phyloP scores from a whole-genome alignment of 2,329 filamentous ascomycete genomes.

The Diaporthe nobilis region DNA sequence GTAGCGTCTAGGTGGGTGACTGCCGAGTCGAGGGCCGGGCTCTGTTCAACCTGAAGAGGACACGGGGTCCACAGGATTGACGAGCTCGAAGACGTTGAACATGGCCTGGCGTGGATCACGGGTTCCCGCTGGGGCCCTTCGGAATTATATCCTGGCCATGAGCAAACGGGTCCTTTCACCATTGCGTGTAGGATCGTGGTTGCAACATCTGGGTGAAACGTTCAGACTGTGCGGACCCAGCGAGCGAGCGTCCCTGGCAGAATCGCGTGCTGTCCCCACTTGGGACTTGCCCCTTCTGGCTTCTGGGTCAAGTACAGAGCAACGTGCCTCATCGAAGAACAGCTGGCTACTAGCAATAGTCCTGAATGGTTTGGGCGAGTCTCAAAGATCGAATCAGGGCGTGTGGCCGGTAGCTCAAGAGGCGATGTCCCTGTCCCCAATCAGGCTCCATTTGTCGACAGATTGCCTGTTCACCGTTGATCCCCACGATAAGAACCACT shows the following conservation, averaged over 20 bases:
- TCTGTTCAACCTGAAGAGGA: slow-evolving; percentile 14
- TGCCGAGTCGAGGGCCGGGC: slow-evolving; percentile 5
- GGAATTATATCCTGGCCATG: background rate
- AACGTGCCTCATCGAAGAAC: background rate
- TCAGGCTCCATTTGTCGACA: background rate
- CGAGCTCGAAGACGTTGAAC: background rate
- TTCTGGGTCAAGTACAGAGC: background rate
- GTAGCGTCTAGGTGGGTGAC: background rate
- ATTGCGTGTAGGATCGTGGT: no score
- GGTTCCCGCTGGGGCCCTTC: background rate
- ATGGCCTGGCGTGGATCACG: background rate
- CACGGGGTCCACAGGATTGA: background rate
- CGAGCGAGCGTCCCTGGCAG: background rate
- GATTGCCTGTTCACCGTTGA: no score
- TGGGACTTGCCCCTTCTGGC: background rate
- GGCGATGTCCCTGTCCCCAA: background rate
- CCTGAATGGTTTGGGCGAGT: background rate
- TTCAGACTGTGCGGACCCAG: background rate
- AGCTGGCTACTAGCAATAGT: background rate
- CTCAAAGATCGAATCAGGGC: background rate
- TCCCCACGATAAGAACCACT: background rate
- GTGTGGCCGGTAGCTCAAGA: background rate
- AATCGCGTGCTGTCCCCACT: background rate
- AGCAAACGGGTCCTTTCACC: background rate
- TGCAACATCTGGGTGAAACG: background rate